phyloP scores from a whole-genome alignment of 768 basidiomycete genomes.

The Boletus reticuloceps region DNA sequence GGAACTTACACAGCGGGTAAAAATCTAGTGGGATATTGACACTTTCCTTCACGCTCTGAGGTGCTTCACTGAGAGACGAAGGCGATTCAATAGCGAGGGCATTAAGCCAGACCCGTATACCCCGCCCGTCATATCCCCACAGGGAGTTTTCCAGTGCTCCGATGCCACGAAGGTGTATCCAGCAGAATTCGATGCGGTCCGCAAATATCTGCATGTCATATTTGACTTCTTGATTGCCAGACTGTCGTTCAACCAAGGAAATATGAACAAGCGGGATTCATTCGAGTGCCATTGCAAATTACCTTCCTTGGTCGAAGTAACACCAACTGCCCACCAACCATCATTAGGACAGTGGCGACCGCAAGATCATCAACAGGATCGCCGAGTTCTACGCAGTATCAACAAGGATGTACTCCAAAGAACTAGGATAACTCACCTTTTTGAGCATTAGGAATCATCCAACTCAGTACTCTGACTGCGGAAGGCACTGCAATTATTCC shows the following conservation, averaged over 20 bases:
- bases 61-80: conserved; percentile 34
- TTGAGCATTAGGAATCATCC: conserved; percentile 93
- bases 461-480: conserved; percentile 87
- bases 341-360: conserved; percentile 93
- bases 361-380: conserved; percentile 92
- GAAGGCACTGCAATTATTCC: conserved; percentile 85
- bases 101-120: conserved; percentile 92
- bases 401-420: conserved; percentile 2
- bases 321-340: conserved; percentile 89
- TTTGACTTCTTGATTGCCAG: conserved; percentile 83
- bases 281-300: conserved; percentile 8
- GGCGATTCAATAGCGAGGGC: conserved; percentile 84
- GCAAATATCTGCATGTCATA: conserved; percentile 98
- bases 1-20: conserved; percentile 82
- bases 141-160: conserved; percentile 93
- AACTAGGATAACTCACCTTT: conserved; percentile 62
- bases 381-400: conserved; percentile 67
- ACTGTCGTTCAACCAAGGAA: conserved; percentile 40
- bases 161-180: conserved; percentile 95
- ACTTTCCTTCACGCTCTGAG: conserved; percentile 79
- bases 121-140: conserved; percentile 93
- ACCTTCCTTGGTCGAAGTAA: conserved; percentile 88
- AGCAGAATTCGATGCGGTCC: conserved; percentile 96
- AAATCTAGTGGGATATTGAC: conserved; percentile 91
- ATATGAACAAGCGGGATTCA: background rate